Evolutionary conservation across 2,329 filamentous ascomycete genomes (phyloP), one percentile per base, ranked within the genome.

Genomic region (Truncatella angustata): DNA sequence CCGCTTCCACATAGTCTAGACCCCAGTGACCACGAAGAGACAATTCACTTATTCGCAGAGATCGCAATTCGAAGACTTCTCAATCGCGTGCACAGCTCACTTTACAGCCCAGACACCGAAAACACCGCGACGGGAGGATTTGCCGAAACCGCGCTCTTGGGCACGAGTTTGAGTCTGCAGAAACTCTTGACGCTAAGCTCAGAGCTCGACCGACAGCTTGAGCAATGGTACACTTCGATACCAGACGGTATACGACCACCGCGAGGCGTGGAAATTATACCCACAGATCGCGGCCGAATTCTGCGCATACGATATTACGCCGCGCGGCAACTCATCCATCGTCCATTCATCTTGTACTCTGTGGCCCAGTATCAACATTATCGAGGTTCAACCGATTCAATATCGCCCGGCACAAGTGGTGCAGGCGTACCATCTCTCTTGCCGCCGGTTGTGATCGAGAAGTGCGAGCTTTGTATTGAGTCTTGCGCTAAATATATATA

Each of bases 281-380:
- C 84, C 1, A 69, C 70, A 3, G 80, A 89, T 54, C 86, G 89
- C 54, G 84, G 87, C 34, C 75, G 78, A 26, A 84, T 86, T n/a
- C 74, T 90, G 58, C 79, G 87, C 35, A 82, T 83, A 4, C 88
- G 90, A 60, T 90, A 89, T 63, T 90, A 87, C 60, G 86, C 85
- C 51, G 86, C 84, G 1, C 76, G 78, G 18, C 88, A 90, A 58
- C 81, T 90, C 59, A 87, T 88, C 53, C 78, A 88, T 61, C 78
- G 86, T 24, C 86, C 85, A 1, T 84, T 87, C 56, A 57, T 71
- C 3, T 58, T 70, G 10, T 60, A 58, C 26, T 56, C 63, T 5
- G 61, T 64, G 7, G 52, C 54, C 14, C 61, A 63, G 47, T 61
- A 60, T 28, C 56, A 63, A 46, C 61, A 60, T 28, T 55, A 57